These are phyloP conservation scores for Meira miltonrushii DNA, from an alignment of 1,284 basidiomycete genomes.

Conservation along the genomic window DNA sequence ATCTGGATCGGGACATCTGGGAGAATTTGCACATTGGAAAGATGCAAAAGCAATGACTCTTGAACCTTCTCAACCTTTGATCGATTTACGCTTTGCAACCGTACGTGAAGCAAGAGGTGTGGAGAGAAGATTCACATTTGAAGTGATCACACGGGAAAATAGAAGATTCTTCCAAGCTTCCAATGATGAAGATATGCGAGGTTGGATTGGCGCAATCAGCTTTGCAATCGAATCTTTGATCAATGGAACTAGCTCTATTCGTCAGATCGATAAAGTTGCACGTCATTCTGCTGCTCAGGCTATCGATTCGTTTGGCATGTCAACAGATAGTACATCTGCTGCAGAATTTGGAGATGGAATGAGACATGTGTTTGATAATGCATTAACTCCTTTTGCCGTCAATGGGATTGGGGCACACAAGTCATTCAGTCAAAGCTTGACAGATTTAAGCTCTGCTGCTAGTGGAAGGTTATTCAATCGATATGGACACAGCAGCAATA, in stretches of 20 bases:
- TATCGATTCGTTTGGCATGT: neutral
- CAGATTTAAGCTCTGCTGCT: constrained; percentile 19
- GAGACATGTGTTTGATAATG: constrained; percentile 4
- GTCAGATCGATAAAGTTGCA: constrained; percentile 36
- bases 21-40: constrained; percentile 42
- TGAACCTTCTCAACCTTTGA: constrained; percentile 32
- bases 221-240: constrained; percentile 58
- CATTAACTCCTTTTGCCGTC: neutral
- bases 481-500: neutral
- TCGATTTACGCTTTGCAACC: constrained; percentile 48
- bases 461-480: constrained; percentile 11
- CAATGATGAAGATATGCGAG: constrained; percentile 55
- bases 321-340: neutral
- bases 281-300: neutral
- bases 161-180: constrained; percentile 58
- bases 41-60: constrained; percentile 25
- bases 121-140: constrained; percentile 54
- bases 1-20: constrained; percentile 37
- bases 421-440: constrained; percentile 38
- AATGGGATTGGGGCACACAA: constrained; percentile 12
- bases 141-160: constrained; percentile 57
- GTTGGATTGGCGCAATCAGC: constrained; percentile 58
- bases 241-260: constrained; percentile 53
- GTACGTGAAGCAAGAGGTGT: constrained; percentile 39
- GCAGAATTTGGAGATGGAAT: constrained; percentile 4